These are phyloP conservation scores for Mercurialis annua DNA, from an alignment of 345 rosid species.

Conservation along the genomic window DNA sequence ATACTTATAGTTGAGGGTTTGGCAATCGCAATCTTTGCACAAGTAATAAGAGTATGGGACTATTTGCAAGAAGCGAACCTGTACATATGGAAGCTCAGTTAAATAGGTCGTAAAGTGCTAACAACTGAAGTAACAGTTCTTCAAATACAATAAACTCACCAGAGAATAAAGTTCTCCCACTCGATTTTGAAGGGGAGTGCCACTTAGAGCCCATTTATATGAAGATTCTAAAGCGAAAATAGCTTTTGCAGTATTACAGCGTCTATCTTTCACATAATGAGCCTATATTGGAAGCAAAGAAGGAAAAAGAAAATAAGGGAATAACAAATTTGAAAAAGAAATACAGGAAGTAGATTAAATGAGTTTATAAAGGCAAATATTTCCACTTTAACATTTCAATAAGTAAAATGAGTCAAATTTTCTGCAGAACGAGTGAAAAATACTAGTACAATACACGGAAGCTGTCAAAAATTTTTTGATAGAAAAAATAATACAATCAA, in stretches of 20 bases:
- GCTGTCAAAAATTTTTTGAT: too few relatives aligned
- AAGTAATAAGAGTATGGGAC: constrained; percentile 89
- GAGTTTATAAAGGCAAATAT: too few relatives aligned
- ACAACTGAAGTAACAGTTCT: constrained; percentile 11
- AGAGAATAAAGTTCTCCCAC: constrained; percentile 97
- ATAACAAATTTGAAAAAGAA: constrained; percentile 1
- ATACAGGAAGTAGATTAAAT: background rate
- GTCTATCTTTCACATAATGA: constrained; percentile 86
- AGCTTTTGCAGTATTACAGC: constrained; percentile 87
- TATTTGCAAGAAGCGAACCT: constrained; percentile 91
- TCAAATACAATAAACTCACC: constrained; percentile 42
- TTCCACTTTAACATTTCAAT: too few relatives aligned
- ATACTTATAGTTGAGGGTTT: constrained; percentile 82
- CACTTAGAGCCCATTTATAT: constrained; percentile 93
- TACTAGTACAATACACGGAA: too few relatives aligned
- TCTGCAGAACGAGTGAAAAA: too few relatives aligned
- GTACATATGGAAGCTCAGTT: constrained; percentile 26
- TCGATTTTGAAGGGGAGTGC: constrained; percentile 98
- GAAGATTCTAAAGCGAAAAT: constrained; percentile 78
- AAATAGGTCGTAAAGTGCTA: constrained; percentile 19
- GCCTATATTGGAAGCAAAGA: constrained; percentile 45
- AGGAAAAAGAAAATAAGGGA: background rate
- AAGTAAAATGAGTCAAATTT: too few relatives aligned
- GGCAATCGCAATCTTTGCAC: constrained; percentile 93
- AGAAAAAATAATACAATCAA: too few relatives aligned